Evolutionary conservation across 768 basidiomycete species (phyloP).

Genomic region (Crepidotus variabilis): DNA sequence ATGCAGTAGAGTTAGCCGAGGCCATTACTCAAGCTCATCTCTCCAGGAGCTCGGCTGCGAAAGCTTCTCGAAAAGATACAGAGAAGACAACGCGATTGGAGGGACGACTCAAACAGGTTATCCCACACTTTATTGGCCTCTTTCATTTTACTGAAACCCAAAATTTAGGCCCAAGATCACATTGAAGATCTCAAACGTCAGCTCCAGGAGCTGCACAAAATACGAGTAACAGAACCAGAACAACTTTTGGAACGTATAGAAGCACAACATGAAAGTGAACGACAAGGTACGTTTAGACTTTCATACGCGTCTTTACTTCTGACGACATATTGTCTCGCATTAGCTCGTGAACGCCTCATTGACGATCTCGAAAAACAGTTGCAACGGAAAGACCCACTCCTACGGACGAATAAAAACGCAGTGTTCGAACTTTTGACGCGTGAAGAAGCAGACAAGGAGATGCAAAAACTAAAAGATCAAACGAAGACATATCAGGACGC

Average conservation of each 20-base stretch:
- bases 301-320: too few species aligned
- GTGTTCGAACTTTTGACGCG: slow-evolving; percentile 68
- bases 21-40: slow-evolving; percentile 1
- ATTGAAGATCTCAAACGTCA: slow-evolving; percentile 47
- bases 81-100: slow-evolving; percentile 12
- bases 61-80: slow-evolving; percentile 8
- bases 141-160: background rate
- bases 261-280: slow-evolving; percentile 45
- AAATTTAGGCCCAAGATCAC: slow-evolving; percentile 35
- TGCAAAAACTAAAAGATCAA: slow-evolving; percentile 40
- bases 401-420: slow-evolving; percentile 42
- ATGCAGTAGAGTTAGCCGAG: slow-evolving; percentile 11
- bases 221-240: slow-evolving; percentile 67
- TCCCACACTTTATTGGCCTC: background rate
- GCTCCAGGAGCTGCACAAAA: slow-evolving; percentile 53
- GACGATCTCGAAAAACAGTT: slow-evolving; percentile 53
- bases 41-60: slow-evolving; percentile 7
- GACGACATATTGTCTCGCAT: slow-evolving; percentile 28
- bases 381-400: slow-evolving; percentile 50
- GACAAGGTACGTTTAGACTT: slow-evolving; percentile 40
- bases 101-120: slow-evolving; percentile 24
- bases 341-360: slow-evolving; percentile 57
- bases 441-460: slow-evolving; percentile 71
- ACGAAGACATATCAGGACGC: slow-evolving; percentile 27
- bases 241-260: slow-evolving; percentile 43